Evolutionary conservation across 1,139 yeast species (phyloP), one percentile per base, ranked within the genome.

Genomic region (Suhomyces bolitotheri): DNA sequence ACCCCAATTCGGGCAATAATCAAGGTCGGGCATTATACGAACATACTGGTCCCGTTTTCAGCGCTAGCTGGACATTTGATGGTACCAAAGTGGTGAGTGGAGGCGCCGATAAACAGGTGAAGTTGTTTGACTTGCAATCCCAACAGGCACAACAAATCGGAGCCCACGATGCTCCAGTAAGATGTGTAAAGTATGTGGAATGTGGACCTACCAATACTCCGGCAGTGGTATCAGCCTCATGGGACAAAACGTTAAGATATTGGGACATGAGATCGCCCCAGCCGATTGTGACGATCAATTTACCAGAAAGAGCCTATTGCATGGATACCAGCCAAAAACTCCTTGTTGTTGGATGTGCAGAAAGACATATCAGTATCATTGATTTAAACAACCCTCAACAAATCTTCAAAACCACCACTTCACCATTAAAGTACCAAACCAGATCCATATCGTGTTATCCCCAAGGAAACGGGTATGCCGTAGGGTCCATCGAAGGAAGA

Each of bases 351-450:
- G 97, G 86, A 15, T 86, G 96, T 40, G 97, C 97, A 0, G 96
- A 89, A 49, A 76, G 95, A 46, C 94, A 89, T 48, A 71, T 90
- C 36, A 74, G 78, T 38, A 75, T 89, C 27, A 73, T 92, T 45
- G 88, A 94, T 58, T 67, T 92, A 53, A 78, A 80, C 47, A 85
- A 83, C 50, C 98, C 99, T 2, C 87, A 84, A 41, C 77, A 76
- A 39, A 83, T 90, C 36, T 90, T 86, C 65, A 86, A 86, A 56
- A 78, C 78, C 31, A 57, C 74, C 23, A 71, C 73, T 56, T 82
- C 95, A n/a, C 96, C 97, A 7, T 72, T 92, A 52, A 89, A 89
- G 64, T 84, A 84, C 80, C 97, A 90, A 64, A 89, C 97, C 0
- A 72, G 96, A 44, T 69, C 82, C 3, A 73, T 94, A 3, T 68